Percentiles rank a stretch among this genome's conserved stretches.
Evolutionary conservation across 2,329 filamentous ascomycete species (phyloP).

Genomic region (Cordyceps farinosa): DNA sequence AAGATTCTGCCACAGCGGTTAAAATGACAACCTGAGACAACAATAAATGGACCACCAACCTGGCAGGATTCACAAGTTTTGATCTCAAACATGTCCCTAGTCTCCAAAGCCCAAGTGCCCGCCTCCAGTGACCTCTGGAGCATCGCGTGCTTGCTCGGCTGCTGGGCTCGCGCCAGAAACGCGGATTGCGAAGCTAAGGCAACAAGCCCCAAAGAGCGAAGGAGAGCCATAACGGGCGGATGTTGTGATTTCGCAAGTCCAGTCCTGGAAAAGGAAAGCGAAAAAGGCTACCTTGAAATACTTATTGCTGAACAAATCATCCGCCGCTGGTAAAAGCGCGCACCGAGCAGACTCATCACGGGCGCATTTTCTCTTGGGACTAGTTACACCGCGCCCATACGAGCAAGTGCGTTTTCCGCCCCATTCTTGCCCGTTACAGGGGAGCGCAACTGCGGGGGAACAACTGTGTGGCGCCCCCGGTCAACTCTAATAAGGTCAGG

Average conservation of each 20-base stretch:
- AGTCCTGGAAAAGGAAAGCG: not conserved
- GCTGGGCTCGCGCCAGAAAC: not conserved
- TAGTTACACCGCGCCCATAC: not conserved
- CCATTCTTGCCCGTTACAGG: not conserved
- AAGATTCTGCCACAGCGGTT: slow-evolving; percentile 19
- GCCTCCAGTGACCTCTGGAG: slow-evolving; percentile 12
- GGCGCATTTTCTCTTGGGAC: not conserved
- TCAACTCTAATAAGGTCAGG: not conserved
- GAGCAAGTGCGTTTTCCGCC: not conserved
- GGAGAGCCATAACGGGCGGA: not conserved
- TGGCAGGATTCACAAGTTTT: slow-evolving; percentile 27
- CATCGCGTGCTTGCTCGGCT: not conserved
- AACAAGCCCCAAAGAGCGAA: not conserved
- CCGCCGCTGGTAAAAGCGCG: not conserved
- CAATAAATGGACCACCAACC: slow-evolving; percentile 18
- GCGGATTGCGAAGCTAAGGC: not conserved
- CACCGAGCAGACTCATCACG: not conserved
- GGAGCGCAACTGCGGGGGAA: not conserved
- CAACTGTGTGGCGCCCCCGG: not conserved
- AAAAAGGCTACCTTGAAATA: not conserved
- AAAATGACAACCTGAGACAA: not conserved
- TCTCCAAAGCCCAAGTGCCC: slow-evolving; percentile 14
- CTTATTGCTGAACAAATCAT: not conserved
- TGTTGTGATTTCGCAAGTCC: too few species aligned
- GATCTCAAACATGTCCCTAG: slow-evolving; percentile 12